These are phyloP conservation scores for Dionaea muscipula DNA, from an alignment of 179 eudicot species.

Conservation along the genomic window DNA sequence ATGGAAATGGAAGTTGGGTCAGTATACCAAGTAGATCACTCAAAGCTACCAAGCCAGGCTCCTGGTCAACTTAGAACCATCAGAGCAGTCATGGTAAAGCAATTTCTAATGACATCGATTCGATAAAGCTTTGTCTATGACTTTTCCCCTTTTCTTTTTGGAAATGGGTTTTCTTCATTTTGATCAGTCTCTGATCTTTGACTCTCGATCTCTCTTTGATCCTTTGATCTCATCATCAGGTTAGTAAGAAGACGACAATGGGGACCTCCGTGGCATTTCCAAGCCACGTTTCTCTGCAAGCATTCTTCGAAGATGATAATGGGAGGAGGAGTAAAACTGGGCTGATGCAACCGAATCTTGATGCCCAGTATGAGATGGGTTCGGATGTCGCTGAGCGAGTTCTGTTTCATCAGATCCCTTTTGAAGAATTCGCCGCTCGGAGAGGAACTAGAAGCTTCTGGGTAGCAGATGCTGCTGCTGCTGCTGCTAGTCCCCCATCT, in stretches of 20 bases:
- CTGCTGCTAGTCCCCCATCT: background rate
- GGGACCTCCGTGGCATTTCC: constrained; percentile 55
- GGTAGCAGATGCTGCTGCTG: constrained; percentile 18
- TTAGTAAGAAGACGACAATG: constrained; percentile 35
- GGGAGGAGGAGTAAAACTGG: constrained; percentile 14
- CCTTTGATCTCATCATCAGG: constrained; percentile 50
- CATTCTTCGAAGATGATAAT: constrained; percentile 23
- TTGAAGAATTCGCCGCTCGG: constrained; percentile 34
- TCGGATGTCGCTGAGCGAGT: constrained; percentile 33
- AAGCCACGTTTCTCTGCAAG: constrained; percentile 37
- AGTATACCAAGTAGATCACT: constrained; percentile 29
- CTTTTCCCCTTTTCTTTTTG: background rate
- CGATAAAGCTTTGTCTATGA: background rate
- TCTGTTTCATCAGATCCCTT: constrained; percentile 34
- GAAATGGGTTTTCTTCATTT: background rate
- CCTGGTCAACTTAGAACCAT: constrained; percentile 28
- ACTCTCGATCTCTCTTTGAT: too few relatives aligned
- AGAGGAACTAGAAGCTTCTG: constrained; percentile 48
- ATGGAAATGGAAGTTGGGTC: constrained; percentile 30
- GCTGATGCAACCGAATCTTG: constrained; percentile 51
- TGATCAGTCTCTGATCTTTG: background rate
- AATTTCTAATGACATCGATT: background rate
- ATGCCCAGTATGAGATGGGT: constrained; percentile 44
- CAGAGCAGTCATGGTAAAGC: constrained; percentile 32
- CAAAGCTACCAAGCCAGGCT: constrained; percentile 22